Percentiles rank a stretch among this genome's conserved stretches.
These are phyloP conservation scores for Stemphylium lycopersici DNA, from an alignment of 2,329 filamentous ascomycete genomes.

Conservation along the genomic window DNA sequence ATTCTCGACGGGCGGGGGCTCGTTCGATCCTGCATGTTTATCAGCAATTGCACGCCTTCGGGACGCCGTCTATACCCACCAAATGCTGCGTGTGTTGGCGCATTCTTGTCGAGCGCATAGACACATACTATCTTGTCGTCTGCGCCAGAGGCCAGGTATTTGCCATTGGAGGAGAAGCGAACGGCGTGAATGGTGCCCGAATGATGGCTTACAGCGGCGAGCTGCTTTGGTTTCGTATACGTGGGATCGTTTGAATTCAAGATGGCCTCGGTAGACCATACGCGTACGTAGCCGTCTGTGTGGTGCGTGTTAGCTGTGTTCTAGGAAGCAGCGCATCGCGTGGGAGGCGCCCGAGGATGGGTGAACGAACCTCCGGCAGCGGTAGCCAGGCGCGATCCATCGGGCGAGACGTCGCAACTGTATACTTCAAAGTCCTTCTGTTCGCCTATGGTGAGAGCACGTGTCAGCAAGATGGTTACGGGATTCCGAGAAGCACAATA, in stretches of 20 bases:
- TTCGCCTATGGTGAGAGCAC: conserved; percentile 67
- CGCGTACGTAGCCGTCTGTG: conserved; percentile 89
- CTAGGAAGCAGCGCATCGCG: conserved; percentile 24
- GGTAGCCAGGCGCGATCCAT: conserved; percentile 88
- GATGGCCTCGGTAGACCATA: conserved; percentile 97
- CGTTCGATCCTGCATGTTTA: conserved; percentile 69
- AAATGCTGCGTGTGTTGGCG: conserved; percentile 78
- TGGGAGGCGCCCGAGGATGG: conserved; percentile 18
- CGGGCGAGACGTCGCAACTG: conserved; percentile 95
- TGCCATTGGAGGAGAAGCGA: conserved; percentile 92
- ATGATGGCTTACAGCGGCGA: conserved; percentile 98
- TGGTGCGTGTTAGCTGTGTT: conserved; percentile 21
- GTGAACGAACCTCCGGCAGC: conserved; percentile 79
- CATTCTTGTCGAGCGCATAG: conserved; percentile 85
- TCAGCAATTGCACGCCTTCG: conserved; percentile 18
- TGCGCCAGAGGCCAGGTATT: conserved; percentile 93
- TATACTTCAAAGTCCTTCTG: conserved; percentile 99
- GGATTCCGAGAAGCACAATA: not conserved
- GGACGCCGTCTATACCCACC: conserved; percentile 58
- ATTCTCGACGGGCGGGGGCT: conserved; percentile 92
- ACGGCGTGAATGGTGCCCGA: conserved; percentile 97
- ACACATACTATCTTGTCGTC: conserved; percentile 99
- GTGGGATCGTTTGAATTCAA: conserved; percentile 75
- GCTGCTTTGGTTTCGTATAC: conserved; percentile 82
- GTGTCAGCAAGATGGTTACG: conserved; percentile 19